These are phyloP conservation scores for Escallonia herrerae DNA, from an alignment of 129 eudicot genomes.

Conservation along the genomic window DNA sequence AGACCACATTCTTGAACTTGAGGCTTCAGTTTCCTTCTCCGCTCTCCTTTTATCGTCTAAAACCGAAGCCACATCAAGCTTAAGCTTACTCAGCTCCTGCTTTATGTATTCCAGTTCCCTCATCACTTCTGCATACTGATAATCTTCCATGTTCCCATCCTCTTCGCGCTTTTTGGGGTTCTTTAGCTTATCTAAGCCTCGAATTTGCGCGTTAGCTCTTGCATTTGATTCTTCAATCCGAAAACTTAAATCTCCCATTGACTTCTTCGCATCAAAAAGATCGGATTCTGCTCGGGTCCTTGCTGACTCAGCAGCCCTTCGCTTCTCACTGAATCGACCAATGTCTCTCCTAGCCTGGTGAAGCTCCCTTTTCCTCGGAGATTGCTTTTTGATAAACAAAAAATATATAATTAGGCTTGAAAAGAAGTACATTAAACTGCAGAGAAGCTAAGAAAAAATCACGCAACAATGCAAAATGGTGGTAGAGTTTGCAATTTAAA, in stretches of 20 bases:
- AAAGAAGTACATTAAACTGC: neutral
- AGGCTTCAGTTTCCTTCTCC: slow-evolving; percentile 53
- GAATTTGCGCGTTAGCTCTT: slow-evolving; percentile 23
- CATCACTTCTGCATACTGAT: slow-evolving; percentile 30
- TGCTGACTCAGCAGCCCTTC: slow-evolving; percentile 33
- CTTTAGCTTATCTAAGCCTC: slow-evolving; percentile 21
- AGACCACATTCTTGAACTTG: slow-evolving; percentile 25
- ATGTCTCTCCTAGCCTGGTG: slow-evolving; percentile 28
- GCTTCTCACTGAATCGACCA: slow-evolving; percentile 27
- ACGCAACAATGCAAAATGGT: neutral
- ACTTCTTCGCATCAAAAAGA: slow-evolving; percentile 50
- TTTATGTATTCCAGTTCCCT: slow-evolving; percentile 46
- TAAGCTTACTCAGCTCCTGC: slow-evolving; percentile 48
- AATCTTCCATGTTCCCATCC: slow-evolving; percentile 20
- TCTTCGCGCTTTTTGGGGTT: slow-evolving; percentile 27
- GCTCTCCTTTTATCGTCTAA: slow-evolving; percentile 54
- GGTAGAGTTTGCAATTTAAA: neutral
- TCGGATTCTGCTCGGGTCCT: slow-evolving; percentile 44
- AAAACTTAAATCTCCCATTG: slow-evolving; percentile 37
- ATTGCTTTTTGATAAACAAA: slow-evolving; percentile 17
- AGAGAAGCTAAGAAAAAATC: neutral
- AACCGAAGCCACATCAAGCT: slow-evolving; percentile 49
- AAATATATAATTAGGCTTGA: neutral
- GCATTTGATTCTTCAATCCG: slow-evolving; percentile 56
- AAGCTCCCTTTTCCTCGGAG: slow-evolving; percentile 30